These are phyloP conservation scores for Polyplosphaeria fusca DNA, from an alignment of 495 filamentous ascomycete species.

Conservation along the genomic window DNA sequence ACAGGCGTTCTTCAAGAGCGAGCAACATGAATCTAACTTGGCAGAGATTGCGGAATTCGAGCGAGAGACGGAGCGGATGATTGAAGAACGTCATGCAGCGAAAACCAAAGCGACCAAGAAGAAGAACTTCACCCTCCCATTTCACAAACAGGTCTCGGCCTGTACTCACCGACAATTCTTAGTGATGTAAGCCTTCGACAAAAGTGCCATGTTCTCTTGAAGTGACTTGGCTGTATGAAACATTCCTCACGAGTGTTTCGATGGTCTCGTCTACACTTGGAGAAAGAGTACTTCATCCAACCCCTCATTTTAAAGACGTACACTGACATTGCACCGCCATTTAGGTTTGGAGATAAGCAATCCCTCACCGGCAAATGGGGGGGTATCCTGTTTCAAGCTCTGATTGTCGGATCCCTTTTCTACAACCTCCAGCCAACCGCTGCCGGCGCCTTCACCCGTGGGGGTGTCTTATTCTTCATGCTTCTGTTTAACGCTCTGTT, in stretches of 20 bases:
- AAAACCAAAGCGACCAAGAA: constrained; percentile 50
- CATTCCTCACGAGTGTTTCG: too few species aligned
- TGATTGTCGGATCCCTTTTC: constrained; percentile 76
- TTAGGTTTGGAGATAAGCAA: constrained; percentile 56
- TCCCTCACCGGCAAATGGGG: constrained; percentile 55
- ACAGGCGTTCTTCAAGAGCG: constrained; percentile 51
- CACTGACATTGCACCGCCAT: too few species aligned
- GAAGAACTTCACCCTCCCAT: constrained; percentile 67
- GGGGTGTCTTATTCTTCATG: constrained; percentile 68
- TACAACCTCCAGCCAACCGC: constrained; percentile 64
- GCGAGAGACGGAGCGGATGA: constrained; percentile 46
- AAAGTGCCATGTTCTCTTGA: too few species aligned
- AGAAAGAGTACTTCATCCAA: too few species aligned
- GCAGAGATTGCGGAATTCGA: constrained; percentile 50
- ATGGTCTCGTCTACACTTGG: too few species aligned
- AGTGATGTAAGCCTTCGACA: too few species aligned
- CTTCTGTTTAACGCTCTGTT: constrained; percentile 79
- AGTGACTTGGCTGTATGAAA: too few species aligned
- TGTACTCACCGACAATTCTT: constrained; percentile 65
- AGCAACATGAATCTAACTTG: constrained; percentile 35
- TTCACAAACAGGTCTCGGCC: constrained; percentile 63
- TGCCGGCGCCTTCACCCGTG: constrained; percentile 53
- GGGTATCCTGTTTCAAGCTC: constrained; percentile 65
- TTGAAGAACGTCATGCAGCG: constrained; percentile 48
- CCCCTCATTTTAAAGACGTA: too few species aligned